Conservation (phyloP, 2,329 filamentous ascomycete species). For the Epichloe gansuensis region DNA sequence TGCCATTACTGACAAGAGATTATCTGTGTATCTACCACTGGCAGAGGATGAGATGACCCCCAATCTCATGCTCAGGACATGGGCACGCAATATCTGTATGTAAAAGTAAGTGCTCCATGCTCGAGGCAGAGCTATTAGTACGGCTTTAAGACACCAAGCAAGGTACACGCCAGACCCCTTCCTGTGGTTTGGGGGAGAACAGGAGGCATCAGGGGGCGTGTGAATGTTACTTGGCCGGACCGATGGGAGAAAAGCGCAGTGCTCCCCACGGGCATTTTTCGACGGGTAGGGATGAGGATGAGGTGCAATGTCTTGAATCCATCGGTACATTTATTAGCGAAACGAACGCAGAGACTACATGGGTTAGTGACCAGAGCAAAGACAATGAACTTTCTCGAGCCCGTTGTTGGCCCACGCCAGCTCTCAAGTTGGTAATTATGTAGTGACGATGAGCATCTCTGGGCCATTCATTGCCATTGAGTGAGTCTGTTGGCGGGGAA, state of each 20-base stretch:
- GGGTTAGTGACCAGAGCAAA: background rate
- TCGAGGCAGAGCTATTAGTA: conserved; percentile 2
- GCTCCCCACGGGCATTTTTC: conserved; percentile 1
- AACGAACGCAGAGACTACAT: background rate
- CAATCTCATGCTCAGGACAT: conserved; percentile 3
- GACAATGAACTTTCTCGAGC: background rate
- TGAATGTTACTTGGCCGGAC: background rate
- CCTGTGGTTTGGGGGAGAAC: background rate
- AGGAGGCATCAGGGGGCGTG: background rate
- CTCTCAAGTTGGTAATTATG: background rate
- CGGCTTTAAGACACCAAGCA: conserved; percentile 2
- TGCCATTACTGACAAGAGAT: conserved; percentile 5
- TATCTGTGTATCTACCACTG: conserved; percentile 4
- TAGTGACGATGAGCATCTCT: background rate
- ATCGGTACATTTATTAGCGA: conserved; percentile 1
- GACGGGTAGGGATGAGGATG: background rate
- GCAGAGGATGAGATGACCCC: conserved; percentile 7
- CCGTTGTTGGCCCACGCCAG: background rate
- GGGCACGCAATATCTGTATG: conserved; percentile 1
- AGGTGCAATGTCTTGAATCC: background rate
- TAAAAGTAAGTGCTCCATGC: background rate
- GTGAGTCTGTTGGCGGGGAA: background rate
- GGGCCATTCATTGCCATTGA: background rate
- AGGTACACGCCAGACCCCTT: background rate
- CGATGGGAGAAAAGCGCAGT: background rate